Conservation (phyloP, 352 stramenopile genomes). For the Pythium dissotocum region DNA sequence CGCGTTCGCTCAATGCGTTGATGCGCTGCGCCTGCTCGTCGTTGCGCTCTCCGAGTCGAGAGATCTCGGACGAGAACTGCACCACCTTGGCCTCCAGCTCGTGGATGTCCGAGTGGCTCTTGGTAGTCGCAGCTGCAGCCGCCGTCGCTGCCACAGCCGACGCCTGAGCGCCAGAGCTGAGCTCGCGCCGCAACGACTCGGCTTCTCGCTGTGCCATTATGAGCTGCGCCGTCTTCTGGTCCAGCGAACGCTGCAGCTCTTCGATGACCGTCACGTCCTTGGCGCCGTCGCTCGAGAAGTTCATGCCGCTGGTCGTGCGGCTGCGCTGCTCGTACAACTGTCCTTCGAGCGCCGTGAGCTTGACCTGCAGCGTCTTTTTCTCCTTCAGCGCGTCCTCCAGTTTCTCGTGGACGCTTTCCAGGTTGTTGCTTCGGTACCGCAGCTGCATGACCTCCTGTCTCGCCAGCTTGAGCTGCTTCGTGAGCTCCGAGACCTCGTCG, state of each 20-base stretch:
- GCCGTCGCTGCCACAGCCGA: conserved; percentile 1
- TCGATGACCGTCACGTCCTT: conserved; percentile 42
- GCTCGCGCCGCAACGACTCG: conserved; percentile 39
- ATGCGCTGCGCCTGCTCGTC: conserved; percentile 55
- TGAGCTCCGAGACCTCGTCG: conserved; percentile 56
- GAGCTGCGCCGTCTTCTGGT: conserved; percentile 56
- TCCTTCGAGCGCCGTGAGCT: conserved; percentile 74
- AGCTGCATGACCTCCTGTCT: conserved; percentile 85
- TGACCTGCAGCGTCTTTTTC: conserved; percentile 76
- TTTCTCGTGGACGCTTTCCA: conserved; percentile 66
- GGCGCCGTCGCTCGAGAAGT: conserved; percentile 35
- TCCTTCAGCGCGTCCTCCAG: conserved; percentile 76
- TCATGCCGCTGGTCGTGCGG: conserved; percentile 60
- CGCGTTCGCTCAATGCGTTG: conserved; percentile 46
- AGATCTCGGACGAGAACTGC: conserved; percentile 54
- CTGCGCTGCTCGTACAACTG: conserved; percentile 78
- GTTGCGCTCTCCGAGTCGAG: conserved; percentile 46
- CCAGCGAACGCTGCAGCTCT: conserved; percentile 56
- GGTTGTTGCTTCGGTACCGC: conserved; percentile 78
- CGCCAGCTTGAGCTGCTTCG: conserved; percentile 76
- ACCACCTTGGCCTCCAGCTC: conserved; percentile 48
- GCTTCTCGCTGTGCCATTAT: conserved; percentile 50
- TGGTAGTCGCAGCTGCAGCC: background rate
- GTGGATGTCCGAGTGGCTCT: conserved; percentile 29
- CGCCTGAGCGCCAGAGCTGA: conserved; percentile 11